phyloP scores from a whole-genome alignment of 345 rosid genomes.

The Barbarea vulgaris region DNA sequence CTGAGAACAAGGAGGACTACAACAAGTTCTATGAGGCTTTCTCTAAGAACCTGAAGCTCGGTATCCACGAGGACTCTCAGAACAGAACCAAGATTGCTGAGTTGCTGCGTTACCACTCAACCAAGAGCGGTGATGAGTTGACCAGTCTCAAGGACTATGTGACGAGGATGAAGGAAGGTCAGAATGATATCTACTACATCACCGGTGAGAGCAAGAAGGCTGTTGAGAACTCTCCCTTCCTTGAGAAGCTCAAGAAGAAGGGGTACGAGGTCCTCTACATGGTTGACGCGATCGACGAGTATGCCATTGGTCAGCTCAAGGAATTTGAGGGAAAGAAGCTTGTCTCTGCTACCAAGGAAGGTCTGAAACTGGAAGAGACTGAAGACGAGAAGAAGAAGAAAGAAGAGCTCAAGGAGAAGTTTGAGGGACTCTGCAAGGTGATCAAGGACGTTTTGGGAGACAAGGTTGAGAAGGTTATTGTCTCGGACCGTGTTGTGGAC shows the following conservation, averaged over 20 bases:
- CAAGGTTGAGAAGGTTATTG: constrained; percentile 79
- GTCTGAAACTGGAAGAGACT: constrained; percentile 67
- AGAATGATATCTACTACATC: constrained; percentile 76
- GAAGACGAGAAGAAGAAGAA: constrained; percentile 82
- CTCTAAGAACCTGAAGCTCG: constrained; percentile 88
- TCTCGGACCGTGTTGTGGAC: constrained; percentile 85
- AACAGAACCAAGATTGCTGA: constrained; percentile 84
- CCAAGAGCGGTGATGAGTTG: constrained; percentile 91
- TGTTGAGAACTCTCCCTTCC: constrained; percentile 94
- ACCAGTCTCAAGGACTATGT: constrained; percentile 91
- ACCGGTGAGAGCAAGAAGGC: constrained; percentile 96
- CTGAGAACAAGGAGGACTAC: constrained; percentile 95
- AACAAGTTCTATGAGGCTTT: constrained; percentile 89
- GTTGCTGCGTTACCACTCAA: constrained; percentile 80
- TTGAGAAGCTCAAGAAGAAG: constrained; percentile 87
- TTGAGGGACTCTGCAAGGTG: constrained; percentile 89
- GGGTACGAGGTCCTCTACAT: constrained; percentile 81
- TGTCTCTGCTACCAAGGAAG: constrained; percentile 89
- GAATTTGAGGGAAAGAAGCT: constrained; percentile 89
- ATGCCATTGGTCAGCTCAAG: constrained; percentile 82
- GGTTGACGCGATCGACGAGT: constrained; percentile 93
- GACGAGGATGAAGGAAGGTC: constrained; percentile 95
- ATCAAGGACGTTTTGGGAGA: constrained; percentile 84
- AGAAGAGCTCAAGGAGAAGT: constrained; percentile 65
- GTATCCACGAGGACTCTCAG: constrained; percentile 84